Evolutionary conservation across 257 asterid genomes (phyloP).

Genomic region (Parsonsia alboflavescens): DNA sequence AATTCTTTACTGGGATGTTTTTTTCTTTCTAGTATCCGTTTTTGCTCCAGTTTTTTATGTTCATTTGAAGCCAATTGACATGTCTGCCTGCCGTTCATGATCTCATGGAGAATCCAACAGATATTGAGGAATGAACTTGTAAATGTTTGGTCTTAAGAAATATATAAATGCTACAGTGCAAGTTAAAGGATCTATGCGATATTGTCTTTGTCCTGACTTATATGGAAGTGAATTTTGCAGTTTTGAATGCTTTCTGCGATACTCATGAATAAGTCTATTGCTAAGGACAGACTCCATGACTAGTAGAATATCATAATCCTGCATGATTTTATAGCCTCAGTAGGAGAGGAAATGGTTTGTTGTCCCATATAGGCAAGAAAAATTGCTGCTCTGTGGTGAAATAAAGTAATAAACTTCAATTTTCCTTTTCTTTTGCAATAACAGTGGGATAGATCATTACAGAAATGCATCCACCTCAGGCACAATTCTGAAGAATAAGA

Average conservation of each 20-base stretch:
- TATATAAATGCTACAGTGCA: too few relatives aligned
- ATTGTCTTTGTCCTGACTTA: too few relatives aligned
- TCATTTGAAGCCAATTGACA: too few relatives aligned
- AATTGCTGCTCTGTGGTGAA: neutral
- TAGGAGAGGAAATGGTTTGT: neutral
- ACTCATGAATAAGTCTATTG: neutral
- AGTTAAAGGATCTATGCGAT: too few relatives aligned
- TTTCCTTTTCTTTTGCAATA: neutral
- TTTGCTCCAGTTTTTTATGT: too few relatives aligned
- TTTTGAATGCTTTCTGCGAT: neutral
- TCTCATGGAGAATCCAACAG: too few relatives aligned
- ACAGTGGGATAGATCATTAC: neutral
- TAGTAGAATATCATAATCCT: neutral
- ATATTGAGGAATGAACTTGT: too few relatives aligned
- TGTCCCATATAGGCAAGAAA: neutral
- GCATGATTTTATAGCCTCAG: neutral
- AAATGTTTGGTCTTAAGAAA: too few relatives aligned
- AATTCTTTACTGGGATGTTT: too few relatives aligned
- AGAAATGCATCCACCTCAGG: neutral
- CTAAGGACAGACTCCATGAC: neutral
- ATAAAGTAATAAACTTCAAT: neutral
- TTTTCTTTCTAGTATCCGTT: too few relatives aligned
- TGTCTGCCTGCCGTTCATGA: too few relatives aligned
- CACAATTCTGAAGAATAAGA: constrained; percentile 3
- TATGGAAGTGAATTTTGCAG: neutral